Conservation (phyloP, 176 grass and related monocot species). For the Panicum miliaceum region DNA sequence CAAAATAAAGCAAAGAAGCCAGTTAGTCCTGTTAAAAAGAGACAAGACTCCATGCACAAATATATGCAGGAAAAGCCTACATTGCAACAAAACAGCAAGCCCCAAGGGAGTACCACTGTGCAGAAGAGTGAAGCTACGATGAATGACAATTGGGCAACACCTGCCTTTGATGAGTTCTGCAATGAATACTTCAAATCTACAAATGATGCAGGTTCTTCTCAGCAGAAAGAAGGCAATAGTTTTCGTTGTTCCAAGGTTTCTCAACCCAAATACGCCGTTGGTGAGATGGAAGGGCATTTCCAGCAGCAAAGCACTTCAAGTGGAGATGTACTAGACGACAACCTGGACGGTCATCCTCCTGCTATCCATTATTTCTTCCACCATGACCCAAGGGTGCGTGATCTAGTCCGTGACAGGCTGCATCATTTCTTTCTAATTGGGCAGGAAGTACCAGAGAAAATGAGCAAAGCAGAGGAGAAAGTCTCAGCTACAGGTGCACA, state of each 20-base stretch:
- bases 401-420: constrained; percentile 61
- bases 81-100: constrained; percentile 36
- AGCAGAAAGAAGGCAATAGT: constrained; percentile 37
- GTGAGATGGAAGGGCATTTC: constrained; percentile 49
- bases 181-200: constrained; percentile 75
- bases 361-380: constrained; percentile 73
- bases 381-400: constrained; percentile 63
- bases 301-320: constrained; percentile 47
- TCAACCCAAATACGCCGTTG: constrained; percentile 34
- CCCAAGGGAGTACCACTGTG: constrained; percentile 22
- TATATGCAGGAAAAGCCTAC: constrained; percentile 37
- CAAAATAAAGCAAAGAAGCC: constrained; percentile 41
- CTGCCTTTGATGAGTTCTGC: constrained; percentile 87
- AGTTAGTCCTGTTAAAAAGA: constrained; percentile 35
- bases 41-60: constrained; percentile 29
- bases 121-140: constrained; percentile 24
- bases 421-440: constrained; percentile 63
- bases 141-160: constrained; percentile 60
- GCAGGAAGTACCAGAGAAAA: constrained; percentile 50
- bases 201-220: constrained; percentile 43
- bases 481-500: constrained; percentile 46
- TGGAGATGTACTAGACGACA: constrained; percentile 29
- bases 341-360: constrained; percentile 55
- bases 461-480: constrained; percentile 40
- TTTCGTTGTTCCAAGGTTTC: constrained; percentile 44